These are phyloP conservation scores for Primulina tabacum DNA, from an alignment of 257 asterid genomes.

Conservation along the genomic window DNA sequence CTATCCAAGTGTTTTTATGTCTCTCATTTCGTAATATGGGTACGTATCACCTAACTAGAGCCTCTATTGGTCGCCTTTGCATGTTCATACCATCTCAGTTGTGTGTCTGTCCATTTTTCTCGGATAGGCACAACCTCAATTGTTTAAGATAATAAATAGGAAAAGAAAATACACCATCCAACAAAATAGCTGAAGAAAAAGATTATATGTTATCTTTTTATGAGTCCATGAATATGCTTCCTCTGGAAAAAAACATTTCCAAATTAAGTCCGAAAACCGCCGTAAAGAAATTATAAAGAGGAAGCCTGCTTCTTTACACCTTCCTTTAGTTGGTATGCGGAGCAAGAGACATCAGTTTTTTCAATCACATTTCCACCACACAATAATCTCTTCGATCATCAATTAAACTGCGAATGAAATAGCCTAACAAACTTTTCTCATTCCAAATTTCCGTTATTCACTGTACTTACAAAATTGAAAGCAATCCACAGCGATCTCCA, in stretches of 20 bases:
- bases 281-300: too few species aligned
- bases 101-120: too few species aligned
- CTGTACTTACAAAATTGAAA: constrained; percentile 1
- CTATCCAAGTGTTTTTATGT: too few species aligned
- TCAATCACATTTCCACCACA: neutral
- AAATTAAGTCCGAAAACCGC: neutral
- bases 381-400: neutral
- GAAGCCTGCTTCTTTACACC: too few species aligned
- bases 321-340: too few species aligned
- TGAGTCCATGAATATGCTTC: too few species aligned
- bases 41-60: too few species aligned
- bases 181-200: neutral
- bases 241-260: neutral
- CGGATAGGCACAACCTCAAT: too few species aligned
- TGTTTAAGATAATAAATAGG: neutral
- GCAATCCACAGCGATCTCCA: neutral
- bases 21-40: too few species aligned
- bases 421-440: neutral
- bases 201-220: too few species aligned
- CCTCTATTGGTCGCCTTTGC: too few species aligned
- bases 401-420: neutral
- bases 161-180: neutral
- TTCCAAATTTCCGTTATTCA: neutral
- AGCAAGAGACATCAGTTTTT: neutral
- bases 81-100: too few species aligned